Conservation (phyloP, 1,284 basidiomycete genomes). For the Ustilago trichophora region DNA sequence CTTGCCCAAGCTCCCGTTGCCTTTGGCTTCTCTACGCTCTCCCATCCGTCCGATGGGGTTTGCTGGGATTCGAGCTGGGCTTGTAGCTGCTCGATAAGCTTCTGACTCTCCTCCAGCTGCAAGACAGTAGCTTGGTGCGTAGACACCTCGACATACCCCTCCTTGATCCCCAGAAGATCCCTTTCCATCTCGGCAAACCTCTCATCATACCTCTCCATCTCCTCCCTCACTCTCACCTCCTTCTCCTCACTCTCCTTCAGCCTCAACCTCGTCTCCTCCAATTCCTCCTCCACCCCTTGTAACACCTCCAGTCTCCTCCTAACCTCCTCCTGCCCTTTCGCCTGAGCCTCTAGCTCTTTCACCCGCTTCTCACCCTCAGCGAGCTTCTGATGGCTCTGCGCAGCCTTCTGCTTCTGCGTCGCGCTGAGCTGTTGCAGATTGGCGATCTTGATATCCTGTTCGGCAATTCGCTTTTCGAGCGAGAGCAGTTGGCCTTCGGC, state of each 20-base stretch:
- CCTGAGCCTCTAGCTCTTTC: conserved; percentile 40
- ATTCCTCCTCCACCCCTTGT: not conserved
- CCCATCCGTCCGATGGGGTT: conserved; percentile 24
- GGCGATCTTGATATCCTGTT: conserved; percentile 55
- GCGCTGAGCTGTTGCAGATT: conserved; percentile 52
- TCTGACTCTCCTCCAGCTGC: conserved; percentile 26
- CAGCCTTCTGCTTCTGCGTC: conserved; percentile 61
- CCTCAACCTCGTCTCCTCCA: not conserved
- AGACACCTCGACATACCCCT: conserved; percentile 33
- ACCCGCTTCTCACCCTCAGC: conserved; percentile 51
- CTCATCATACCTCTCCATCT: conserved; percentile 33
- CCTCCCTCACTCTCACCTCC: conserved; percentile 16
- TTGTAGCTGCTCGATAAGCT: conserved; percentile 37
- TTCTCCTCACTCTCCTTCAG: conserved; percentile 30
- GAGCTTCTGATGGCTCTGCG: conserved; percentile 50
- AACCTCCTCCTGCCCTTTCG: conserved; percentile 24
- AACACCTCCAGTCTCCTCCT: conserved; percentile 7
- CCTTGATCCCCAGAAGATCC: conserved; percentile 50
- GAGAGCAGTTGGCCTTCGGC: conserved; percentile 47
- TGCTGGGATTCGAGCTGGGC: conserved; percentile 7
- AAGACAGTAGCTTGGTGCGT: conserved; percentile 15
- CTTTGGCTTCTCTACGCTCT: conserved; percentile 5
- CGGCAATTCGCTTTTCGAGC: conserved; percentile 50
- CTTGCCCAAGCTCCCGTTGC: conserved; percentile 33
- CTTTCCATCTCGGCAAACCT: conserved; percentile 47